Conservation (phyloP, 2,329 filamentous ascomycete genomes). For the Elsinoe batatas region DNA sequence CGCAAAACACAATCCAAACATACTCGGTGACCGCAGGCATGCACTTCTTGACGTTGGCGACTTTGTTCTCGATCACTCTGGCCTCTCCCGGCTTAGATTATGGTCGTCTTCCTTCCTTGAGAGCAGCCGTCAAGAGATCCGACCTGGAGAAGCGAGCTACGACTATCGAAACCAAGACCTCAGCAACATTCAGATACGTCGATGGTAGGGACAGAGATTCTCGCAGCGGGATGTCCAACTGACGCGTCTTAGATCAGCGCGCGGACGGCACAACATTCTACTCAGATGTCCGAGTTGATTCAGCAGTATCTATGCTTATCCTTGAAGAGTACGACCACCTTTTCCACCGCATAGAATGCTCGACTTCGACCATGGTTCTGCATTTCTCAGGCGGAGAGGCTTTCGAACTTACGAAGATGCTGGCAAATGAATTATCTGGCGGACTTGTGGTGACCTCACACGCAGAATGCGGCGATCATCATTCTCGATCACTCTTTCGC, state of each 20-base stretch:
- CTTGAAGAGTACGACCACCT: not conserved
- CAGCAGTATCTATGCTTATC: not conserved
- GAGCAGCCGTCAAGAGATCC: not conserved
- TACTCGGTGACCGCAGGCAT: not conserved
- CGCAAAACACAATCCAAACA: too few species aligned
- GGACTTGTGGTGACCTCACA: not conserved
- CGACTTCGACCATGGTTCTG: not conserved
- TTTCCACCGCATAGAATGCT: not conserved
- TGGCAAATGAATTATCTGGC: not conserved
- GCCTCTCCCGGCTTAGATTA: not conserved
- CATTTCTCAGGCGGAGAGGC: not conserved
- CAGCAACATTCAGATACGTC: not conserved
- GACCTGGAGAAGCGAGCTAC: not conserved
- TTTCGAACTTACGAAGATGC: not conserved
- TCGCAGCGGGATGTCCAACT: not conserved
- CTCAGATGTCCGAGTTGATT: not conserved
- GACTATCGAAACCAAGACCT: not conserved
- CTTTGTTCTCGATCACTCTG: not conserved
- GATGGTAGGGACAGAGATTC: not conserved
- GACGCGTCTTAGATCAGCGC: not conserved
- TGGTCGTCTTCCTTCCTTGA: not conserved
- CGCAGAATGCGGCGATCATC: not conserved
- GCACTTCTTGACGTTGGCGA: not conserved
- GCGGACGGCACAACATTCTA: not conserved
- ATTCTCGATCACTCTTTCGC: not conserved